Evolutionary conservation across 768 basidiomycete genomes (phyloP), one percentile per base, ranked within the genome.

Genomic region (Boletus pseudo-olivaceus): DNA sequence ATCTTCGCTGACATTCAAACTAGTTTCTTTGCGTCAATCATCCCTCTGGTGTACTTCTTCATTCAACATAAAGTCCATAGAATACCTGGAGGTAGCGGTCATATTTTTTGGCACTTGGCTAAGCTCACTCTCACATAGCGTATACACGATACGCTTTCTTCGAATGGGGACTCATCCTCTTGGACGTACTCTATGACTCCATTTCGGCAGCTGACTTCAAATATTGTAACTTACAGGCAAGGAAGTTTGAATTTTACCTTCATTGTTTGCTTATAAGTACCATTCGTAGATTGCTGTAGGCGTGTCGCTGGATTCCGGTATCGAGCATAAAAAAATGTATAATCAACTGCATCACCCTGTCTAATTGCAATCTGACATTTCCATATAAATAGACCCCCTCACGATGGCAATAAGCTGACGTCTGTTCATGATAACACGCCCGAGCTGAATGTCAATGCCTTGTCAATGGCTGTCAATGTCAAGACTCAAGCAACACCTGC

Each of bases 121-220:
- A 23, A 33, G n/a, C 54, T 55, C 20, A 58, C 29, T 33, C 7
- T 46, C 39, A 48, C 35, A 51, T 61, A 91, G 93, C 93, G 11
- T 96, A 96, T 71, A 93, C 90, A 3, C 73, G 73, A 40, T 96
- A 94, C 63, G 82, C 86, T 42, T 86, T 94, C 71, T 89, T 90
- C 61, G 93, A 96, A 72, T 96, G 93, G 93, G 76, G 75, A 8
- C 80, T 93, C 45, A 90, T 93, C 51, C 65, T 86, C 48, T 75
- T 86, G 42, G 90, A 93, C 54, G 74, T 93, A 26, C 53, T 82
- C 14, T 92, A 83, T 59, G 90, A 93, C 64, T 83, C 89, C 0
- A 68, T 86, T n/a, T 62, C 80, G 1, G 81, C 77, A 51, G 70
- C 76, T 29, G 89, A 90, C 59, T 82, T 90, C 56, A 71, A 67